These are phyloP conservation scores for Pleurotus platypus DNA, from an alignment of 768 basidiomycete species.

Conservation along the genomic window DNA sequence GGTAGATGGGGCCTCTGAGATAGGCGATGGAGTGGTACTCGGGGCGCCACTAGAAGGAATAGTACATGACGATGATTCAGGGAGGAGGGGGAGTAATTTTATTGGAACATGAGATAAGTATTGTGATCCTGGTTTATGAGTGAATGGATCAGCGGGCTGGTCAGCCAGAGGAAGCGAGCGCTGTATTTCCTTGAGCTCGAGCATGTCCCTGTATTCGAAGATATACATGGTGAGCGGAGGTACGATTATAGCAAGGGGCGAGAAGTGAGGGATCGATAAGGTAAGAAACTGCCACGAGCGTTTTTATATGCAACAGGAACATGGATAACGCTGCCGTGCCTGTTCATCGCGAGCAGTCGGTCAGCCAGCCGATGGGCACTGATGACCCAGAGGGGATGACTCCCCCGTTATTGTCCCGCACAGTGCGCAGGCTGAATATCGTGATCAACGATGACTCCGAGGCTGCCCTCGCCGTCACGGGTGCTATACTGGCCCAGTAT, in stretches of 20 bases:
- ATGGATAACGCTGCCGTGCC: background rate
- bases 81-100: constrained; percentile 53
- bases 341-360: background rate
- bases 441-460: background rate
- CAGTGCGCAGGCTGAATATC: too few species aligned
- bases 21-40: background rate
- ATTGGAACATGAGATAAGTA: constrained; percentile 59
- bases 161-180: constrained; percentile 57
- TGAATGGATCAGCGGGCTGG: constrained; percentile 41
- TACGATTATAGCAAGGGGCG: constrained; percentile 5
- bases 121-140: constrained; percentile 35
- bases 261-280: background rate
- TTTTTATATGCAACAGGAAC: too few species aligned
- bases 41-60: background rate
- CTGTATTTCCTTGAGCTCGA: constrained; percentile 69
- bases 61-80: constrained; percentile 16
- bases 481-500: background rate
- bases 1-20: background rate
- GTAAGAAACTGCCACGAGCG: too few species aligned
- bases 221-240: constrained; percentile 2
- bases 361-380: too few species aligned
- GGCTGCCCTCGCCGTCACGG: background rate
- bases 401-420: too few species aligned
- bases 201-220: constrained; percentile 43
- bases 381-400: too few species aligned